Evolutionary conservation across 2,329 filamentous ascomycete species (phyloP).

Genomic region (Ophiostoma perfectum): DNA sequence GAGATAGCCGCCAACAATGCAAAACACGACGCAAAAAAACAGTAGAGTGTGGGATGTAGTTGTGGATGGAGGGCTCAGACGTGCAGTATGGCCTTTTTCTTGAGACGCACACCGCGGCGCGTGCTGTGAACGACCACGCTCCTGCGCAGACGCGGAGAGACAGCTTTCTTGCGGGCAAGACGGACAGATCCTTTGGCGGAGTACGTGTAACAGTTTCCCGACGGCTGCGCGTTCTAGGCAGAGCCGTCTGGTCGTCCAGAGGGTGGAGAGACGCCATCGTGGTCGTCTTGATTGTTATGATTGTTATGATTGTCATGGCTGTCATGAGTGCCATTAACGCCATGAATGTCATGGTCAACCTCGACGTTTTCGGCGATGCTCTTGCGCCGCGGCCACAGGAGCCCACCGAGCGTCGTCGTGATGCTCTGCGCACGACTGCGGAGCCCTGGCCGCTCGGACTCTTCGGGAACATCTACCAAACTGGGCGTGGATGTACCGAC

Average conservation of each 20-base stretch:
- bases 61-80: neutral
- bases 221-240: neutral
- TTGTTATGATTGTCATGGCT: too few species aligned
- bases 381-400: constrained; percentile 30
- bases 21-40: neutral
- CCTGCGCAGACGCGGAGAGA: neutral
- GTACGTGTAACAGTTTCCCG: neutral
- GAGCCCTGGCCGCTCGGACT: neutral
- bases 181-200: neutral
- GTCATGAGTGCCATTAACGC: too few species aligned
- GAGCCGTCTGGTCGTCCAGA: neutral
- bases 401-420: constrained; percentile 36
- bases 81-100: neutral
- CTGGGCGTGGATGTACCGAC: neutral
- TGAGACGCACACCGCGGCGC: constrained; percentile 7
- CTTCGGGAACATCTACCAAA: neutral
- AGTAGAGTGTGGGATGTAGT: neutral
- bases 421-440: constrained; percentile 37
- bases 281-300: too few species aligned
- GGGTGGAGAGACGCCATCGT: too few species aligned
- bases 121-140: neutral
- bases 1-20: neutral
- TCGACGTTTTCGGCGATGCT: constrained; percentile 3
- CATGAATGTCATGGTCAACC: neutral
- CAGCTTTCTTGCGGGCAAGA: neutral